phyloP scores from a whole-genome alignment of 148 eudicot species.

The Heliamphora exappendiculata region DNA sequence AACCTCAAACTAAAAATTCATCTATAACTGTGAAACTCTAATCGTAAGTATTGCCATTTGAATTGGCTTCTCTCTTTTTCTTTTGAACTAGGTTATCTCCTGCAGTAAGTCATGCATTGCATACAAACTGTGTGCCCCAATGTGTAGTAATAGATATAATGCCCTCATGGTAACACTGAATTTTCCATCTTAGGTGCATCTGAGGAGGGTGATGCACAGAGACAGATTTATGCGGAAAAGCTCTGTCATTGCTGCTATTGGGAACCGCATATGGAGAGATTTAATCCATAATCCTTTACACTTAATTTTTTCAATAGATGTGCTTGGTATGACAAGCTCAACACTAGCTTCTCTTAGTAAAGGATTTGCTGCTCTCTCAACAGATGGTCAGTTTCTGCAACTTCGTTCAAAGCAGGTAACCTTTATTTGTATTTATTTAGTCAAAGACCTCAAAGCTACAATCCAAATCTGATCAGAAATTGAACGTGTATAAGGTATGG shows the following conservation, averaged over 20 bases:
- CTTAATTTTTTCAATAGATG: conserved; percentile 89
- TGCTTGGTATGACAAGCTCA: conserved; percentile 95
- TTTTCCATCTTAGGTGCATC: conserved; percentile 59
- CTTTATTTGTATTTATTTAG: background rate
- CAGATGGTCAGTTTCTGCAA: conserved; percentile 96
- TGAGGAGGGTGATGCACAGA: conserved; percentile 82
- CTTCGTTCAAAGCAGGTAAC: conserved; percentile 91
- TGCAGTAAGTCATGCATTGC: too few relatives aligned
- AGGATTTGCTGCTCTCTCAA: conserved; percentile 98
- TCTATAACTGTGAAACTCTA: too few relatives aligned
- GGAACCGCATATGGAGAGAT: conserved; percentile 89
- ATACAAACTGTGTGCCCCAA: too few relatives aligned
- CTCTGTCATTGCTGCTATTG: conserved; percentile 83
- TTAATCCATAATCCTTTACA: conserved; percentile 91
- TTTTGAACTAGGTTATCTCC: too few relatives aligned
- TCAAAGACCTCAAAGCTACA: background rate
- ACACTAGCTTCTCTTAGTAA: conserved; percentile 91
- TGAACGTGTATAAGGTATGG: conserved; percentile 53
- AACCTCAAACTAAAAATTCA: too few relatives aligned
- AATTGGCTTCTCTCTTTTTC: too few relatives aligned
- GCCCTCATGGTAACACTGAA: conserved; percentile 7
- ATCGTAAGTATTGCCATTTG: too few relatives aligned
- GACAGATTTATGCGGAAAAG: conserved; percentile 97
- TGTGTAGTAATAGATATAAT: background rate
- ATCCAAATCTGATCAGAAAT: conserved; percentile 1